These are phyloP conservation scores for Colletotrichum scovillei DNA, from an alignment of 2,329 filamentous ascomycete species.

Conservation along the genomic window DNA sequence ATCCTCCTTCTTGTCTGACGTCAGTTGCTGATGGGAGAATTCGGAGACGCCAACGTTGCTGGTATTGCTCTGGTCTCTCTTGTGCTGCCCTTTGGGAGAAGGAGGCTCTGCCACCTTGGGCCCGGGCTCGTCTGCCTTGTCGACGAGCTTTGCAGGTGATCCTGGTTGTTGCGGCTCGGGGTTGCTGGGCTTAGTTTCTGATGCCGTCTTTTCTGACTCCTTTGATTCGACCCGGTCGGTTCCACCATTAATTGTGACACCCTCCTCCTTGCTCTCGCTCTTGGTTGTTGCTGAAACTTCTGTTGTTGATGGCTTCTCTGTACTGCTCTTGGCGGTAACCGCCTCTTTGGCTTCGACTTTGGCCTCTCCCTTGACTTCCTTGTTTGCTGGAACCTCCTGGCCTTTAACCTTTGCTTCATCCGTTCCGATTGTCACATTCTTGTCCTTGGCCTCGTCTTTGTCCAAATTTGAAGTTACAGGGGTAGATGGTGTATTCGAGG, in stretches of 20 bases:
- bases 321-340: not conserved
- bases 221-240: not conserved
- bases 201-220: not conserved
- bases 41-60: conserved; percentile 70
- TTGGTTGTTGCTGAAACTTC: not conserved
- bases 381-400: not conserved
- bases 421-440: not conserved
- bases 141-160: conserved; percentile 21
- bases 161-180: not conserved
- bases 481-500: conserved; percentile 27
- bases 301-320: not conserved
- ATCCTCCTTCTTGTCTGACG: conserved; percentile 65
- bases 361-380: not conserved
- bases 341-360: not conserved
- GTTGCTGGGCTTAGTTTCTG: not conserved
- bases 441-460: conserved; percentile 16
- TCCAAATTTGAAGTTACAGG: conserved; percentile 23
- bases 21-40: conserved; percentile 89
- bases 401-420: conserved; percentile 16
- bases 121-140: conserved; percentile 35
- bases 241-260: not conserved
- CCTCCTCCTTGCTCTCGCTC: not conserved
- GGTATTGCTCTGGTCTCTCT: conserved; percentile 50
- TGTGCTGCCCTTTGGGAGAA: not conserved
- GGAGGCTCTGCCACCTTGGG: conserved; percentile 4